phyloP scores from a whole-genome alignment of 352 stramenopile genomes.

The Pythium dissotocum region DNA sequence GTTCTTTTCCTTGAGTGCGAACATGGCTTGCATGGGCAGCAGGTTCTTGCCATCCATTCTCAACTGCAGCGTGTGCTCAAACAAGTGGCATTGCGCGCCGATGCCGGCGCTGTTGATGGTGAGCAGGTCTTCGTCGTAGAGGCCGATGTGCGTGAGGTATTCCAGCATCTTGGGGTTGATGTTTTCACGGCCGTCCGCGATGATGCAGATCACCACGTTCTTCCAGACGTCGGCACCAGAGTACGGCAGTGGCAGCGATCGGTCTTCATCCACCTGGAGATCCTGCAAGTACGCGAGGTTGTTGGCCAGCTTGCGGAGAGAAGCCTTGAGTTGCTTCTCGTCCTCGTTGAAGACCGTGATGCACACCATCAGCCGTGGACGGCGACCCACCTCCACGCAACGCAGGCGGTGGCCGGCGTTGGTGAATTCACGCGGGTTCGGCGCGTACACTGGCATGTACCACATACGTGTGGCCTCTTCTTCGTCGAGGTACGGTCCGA shows the following conservation, averaged over 20 bases:
- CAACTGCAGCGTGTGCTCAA: conserved; percentile 84
- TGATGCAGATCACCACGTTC: conserved; percentile 79
- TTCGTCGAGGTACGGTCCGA: conserved; percentile 67
- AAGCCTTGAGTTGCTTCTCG: conserved; percentile 63
- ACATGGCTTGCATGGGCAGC: conserved; percentile 73
- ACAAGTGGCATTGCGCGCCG: conserved; percentile 78
- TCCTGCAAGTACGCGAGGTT: conserved; percentile 77
- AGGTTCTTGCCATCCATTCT: conserved; percentile 68
- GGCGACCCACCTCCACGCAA: conserved; percentile 72
- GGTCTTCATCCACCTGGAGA: conserved; percentile 35
- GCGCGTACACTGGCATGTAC: conserved; percentile 78
- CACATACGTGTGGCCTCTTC: conserved; percentile 75
- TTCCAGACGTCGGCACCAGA: conserved; percentile 75
- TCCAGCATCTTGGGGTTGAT: conserved; percentile 80
- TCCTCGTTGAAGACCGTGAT: conserved; percentile 89
- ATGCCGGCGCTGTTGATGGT: conserved; percentile 87
- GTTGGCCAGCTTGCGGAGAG: conserved; percentile 80
- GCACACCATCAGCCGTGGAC: conserved; percentile 78
- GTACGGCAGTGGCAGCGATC: conserved; percentile 44
- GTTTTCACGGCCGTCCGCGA: conserved; percentile 77
- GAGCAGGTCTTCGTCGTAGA: conserved; percentile 85
- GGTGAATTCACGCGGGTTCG: conserved; percentile 70
- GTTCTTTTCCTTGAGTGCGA: conserved; percentile 83
- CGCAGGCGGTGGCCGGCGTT: conserved; percentile 75
- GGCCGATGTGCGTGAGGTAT: conserved; percentile 66